Percentiles rank a stretch among this genome's conserved stretches.
phyloP scores from a whole-genome alignment of 306 rosid species.

The Dalbergia oliveri region DNA sequence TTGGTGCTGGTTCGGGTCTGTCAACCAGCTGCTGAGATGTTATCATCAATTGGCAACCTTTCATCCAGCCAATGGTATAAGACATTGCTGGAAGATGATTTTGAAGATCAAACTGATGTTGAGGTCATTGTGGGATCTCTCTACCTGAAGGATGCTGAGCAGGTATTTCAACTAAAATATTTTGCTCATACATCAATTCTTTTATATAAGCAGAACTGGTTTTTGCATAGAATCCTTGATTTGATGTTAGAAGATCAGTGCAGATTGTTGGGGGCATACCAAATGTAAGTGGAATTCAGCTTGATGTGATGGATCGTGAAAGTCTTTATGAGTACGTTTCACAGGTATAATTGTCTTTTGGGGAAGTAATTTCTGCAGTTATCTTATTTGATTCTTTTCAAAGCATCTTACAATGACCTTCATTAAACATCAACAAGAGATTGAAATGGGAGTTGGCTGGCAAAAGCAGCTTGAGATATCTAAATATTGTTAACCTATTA shows the following conservation, averaged over 20 bases:
- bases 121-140: slow-evolving; percentile 94
- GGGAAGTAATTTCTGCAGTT: slow-evolving; percentile 29
- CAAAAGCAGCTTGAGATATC: background rate
- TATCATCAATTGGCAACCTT: slow-evolving; percentile 69
- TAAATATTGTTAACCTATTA: slow-evolving; percentile 1
- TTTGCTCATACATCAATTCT: slow-evolving; percentile 37
- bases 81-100: slow-evolving; percentile 62
- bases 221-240: slow-evolving; percentile 34
- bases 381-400: slow-evolving; percentile 6
- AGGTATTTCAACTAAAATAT: slow-evolving; percentile 60
- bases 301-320: slow-evolving; percentile 72
- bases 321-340: slow-evolving; percentile 66
- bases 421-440: slow-evolving; percentile 11
- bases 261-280: slow-evolving; percentile 87
- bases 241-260: slow-evolving; percentile 50
- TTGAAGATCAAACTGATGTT: slow-evolving; percentile 67
- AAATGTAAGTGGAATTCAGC: slow-evolving; percentile 77
- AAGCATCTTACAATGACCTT: slow-evolving; percentile 32
- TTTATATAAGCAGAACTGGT: slow-evolving; percentile 41
- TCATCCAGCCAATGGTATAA: slow-evolving; percentile 59
- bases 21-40: slow-evolving; percentile 86
- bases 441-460: slow-evolving; percentile 33
- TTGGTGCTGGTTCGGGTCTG: slow-evolving; percentile 97
- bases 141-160: slow-evolving; percentile 85
- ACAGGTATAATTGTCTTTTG: slow-evolving; percentile 61